Percentiles rank a stretch among this genome's conserved stretches.
phyloP scores from a whole-genome alignment of 2,329 filamentous ascomycete genomes.

The Fusarium musae region DNA sequence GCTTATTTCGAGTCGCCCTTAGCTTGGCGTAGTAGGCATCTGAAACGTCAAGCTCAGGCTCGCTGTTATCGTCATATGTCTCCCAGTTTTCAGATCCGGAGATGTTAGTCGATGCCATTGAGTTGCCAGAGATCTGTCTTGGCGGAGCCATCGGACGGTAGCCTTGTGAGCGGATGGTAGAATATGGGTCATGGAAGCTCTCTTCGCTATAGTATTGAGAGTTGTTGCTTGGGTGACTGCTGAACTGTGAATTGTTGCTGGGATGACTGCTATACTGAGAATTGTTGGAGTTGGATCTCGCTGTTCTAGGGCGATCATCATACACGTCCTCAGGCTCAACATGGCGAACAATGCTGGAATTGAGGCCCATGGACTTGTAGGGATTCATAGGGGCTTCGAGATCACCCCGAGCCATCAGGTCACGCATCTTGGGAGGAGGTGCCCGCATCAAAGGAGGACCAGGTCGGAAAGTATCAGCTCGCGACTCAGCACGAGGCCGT shows the following conservation, averaged over 20 bases:
- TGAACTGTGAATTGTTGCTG: constrained; percentile 49
- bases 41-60: constrained; percentile 78
- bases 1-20: constrained; percentile 73
- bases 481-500: constrained; percentile 62
- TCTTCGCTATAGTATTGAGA: constrained; percentile 52
- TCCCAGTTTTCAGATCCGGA: constrained; percentile 98
- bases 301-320: constrained; percentile 66
- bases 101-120: constrained; percentile 77
- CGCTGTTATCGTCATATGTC: constrained; percentile 88
- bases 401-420: constrained; percentile 67
- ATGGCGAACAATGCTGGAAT: constrained; percentile 67
- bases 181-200: constrained; percentile 51
- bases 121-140: constrained; percentile 73
- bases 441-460: constrained; percentile 68
- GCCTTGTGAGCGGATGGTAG: constrained; percentile 54
- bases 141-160: constrained; percentile 56
- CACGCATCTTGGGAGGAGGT: constrained; percentile 93
- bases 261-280: constrained; percentile 48
- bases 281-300: constrained; percentile 54
- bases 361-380: constrained; percentile 60
- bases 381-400: constrained; percentile 62
- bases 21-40: constrained; percentile 86
- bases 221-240: constrained; percentile 27
- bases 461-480: constrained; percentile 60
- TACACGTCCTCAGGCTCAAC: constrained; percentile 87